Base-by-base conservation (phyloP, 208 protist genomes). In the Leishmania braziliensis region DNA sequence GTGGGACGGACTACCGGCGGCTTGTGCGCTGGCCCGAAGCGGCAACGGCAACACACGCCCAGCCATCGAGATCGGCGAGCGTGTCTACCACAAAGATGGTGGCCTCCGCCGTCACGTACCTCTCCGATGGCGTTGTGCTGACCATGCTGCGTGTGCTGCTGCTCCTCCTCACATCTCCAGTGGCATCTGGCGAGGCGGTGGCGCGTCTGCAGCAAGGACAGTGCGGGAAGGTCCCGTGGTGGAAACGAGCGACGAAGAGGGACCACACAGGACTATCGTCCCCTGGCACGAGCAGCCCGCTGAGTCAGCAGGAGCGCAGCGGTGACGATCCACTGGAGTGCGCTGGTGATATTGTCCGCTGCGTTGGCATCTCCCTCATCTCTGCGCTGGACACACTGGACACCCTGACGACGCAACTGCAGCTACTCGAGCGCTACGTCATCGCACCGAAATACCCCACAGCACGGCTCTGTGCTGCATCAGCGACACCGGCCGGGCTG, bases 111-210 rank as follows among this genome's bases (percentile, higher is more conserved):
- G 33, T 78, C 29, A 39, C 51, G 16, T 63, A 78, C 56, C 65
- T 78, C 3, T 50, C 60, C 29, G 76, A 74, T 46, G 39, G 60
- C 6, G 46, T 81, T 3, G 53, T 72, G 36, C 77, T 85, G 23
- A 18, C 46, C 8, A 56, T 85, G 8, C 20, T 78, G 69, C 82
- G 71, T 18, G 56, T 85, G 62, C 53, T 85, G 29, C 71, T 85
- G 58, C 69, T 85, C 60, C 54, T 85, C 23, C n/a, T 78, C 5
- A 53, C 71, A 14, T 54, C 77, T 29, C 82, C 82, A 33, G 9
- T 80, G 66, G 75, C 72, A 6, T 73, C 62, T 8, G 82, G 82
- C 0, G 82, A 80, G 23, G 82, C 82, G 9, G 62, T 53, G n/a
- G 71, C 69, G 50, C 51, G 33, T 33, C 48, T 81, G 77, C 54